Conservation (phyloP, 306 rosid species). For the Oxytropis ochrocephala region DNA sequence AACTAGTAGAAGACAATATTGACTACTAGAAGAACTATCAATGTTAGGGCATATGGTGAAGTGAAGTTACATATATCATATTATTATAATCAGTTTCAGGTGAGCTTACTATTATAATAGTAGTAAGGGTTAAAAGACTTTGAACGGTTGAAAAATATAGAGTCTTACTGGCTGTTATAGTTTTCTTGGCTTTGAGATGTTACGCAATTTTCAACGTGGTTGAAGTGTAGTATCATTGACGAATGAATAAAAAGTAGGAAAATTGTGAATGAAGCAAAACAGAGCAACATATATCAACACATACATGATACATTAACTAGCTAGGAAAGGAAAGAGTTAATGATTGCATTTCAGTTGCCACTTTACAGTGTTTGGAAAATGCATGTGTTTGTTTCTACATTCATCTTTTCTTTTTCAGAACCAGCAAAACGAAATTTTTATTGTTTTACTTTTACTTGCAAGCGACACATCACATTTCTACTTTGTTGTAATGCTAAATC, state of each 20-base stretch:
- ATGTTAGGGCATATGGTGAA: not conserved
- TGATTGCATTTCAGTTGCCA: not conserved
- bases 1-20: not conserved
- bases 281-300: not conserved
- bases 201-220: constrained; percentile 9
- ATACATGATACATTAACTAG: not conserved
- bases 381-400: not conserved
- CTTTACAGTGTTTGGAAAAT: not conserved
- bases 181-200: constrained; percentile 9
- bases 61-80: not conserved
- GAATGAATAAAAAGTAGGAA: no score
- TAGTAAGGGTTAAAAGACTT: not conserved
- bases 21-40: not conserved
- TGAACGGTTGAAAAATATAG: not conserved
- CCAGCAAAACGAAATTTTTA: not conserved
- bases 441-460: not conserved
- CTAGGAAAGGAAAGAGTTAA: not conserved
- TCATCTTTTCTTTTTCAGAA: not conserved
- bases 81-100: not conserved
- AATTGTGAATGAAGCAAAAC: not conserved
- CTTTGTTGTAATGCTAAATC: not conserved
- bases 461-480: not conserved
- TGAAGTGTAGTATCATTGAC: constrained; percentile 1
- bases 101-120: constrained; percentile 10
- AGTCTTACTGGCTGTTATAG: not conserved